phyloP scores from a whole-genome alignment of 2,329 filamentous ascomycete genomes.

The Reticulascus tulasneorum region DNA sequence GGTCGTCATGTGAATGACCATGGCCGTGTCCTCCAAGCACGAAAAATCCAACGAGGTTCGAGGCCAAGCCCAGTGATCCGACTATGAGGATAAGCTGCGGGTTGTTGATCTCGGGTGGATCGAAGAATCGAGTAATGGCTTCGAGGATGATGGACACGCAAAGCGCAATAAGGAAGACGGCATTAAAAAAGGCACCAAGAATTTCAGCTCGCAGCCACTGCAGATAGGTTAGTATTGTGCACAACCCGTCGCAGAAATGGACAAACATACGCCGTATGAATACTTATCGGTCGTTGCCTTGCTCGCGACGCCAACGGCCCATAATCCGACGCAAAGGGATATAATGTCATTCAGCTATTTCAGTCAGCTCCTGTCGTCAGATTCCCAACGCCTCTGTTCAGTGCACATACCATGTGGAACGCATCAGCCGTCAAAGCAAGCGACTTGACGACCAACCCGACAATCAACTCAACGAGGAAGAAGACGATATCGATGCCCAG shows the following conservation, averaged over 20 bases:
- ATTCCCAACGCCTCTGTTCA: no score
- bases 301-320: slow-evolving; percentile 89
- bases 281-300: slow-evolving; percentile 85
- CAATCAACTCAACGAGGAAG: slow-evolving; percentile 83
- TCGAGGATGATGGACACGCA: slow-evolving; percentile 97
- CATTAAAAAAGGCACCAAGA: slow-evolving; percentile 91
- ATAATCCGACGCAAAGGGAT: slow-evolving; percentile 85
- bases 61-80: slow-evolving; percentile 77
- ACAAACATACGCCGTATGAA: slow-evolving; percentile 76
- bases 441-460: slow-evolving; percentile 83
- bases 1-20: slow-evolving; percentile 60
- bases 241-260: slow-evolving; percentile 5
- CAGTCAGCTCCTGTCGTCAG: slow-evolving; percentile 4
- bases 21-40: slow-evolving; percentile 94
- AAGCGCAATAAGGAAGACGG: slow-evolving; percentile 93
- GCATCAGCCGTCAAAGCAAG: slow-evolving; percentile 93
- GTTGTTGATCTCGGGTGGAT: slow-evolving; percentile 82
- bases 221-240: no score
- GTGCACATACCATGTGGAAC: slow-evolving; percentile 83
- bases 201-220: slow-evolving; percentile 98
- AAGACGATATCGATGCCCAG: slow-evolving; percentile 85
- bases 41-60: slow-evolving; percentile 84
- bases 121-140: slow-evolving; percentile 85
- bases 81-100: slow-evolving; percentile 87
- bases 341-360: slow-evolving; percentile 92